phyloP scores from a whole-genome alignment of 2,329 filamentous ascomycete genomes.

The Aureobasidium subglaciale region DNA sequence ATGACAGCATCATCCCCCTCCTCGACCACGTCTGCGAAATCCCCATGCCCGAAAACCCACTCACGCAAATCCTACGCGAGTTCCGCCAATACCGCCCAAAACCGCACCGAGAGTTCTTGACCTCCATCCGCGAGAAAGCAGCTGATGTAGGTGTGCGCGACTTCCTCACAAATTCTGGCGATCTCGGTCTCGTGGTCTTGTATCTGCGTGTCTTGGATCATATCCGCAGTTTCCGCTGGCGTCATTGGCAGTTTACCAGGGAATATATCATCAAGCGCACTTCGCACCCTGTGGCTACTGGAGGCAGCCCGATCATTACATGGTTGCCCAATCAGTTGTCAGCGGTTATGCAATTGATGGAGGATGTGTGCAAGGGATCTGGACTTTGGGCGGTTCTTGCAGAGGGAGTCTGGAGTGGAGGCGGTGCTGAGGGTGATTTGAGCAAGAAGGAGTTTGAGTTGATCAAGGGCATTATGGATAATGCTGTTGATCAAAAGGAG shows the following conservation, averaged over 20 bases:
- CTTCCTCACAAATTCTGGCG: constrained; percentile 38
- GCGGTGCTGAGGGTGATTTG: constrained; percentile 14
- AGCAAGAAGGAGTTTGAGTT: constrained; percentile 15
- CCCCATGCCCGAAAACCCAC: constrained; percentile 78
- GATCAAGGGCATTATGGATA: constrained; percentile 37
- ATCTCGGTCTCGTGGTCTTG: constrained; percentile 20
- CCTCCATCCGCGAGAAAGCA: constrained; percentile 54
- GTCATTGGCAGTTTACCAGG: constrained; percentile 78
- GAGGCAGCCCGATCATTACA: constrained; percentile 74
- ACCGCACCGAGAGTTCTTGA: constrained; percentile 80
- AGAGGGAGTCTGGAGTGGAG: constrained; percentile 22
- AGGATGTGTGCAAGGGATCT: constrained; percentile 46
- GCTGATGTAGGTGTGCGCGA: constrained; percentile 49
- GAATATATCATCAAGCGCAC: constrained; percentile 80
- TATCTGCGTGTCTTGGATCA: constrained; percentile 56
- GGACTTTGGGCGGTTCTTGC: constrained; percentile 41
- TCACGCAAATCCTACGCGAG: constrained; percentile 80
- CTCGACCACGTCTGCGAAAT: constrained; percentile 83
- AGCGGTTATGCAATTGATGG: constrained; percentile 67
- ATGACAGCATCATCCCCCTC: constrained; percentile 84
- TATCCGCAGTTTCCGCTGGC: constrained; percentile 74
- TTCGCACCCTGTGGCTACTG: constrained; percentile 68
- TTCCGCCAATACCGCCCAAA: constrained; percentile 85
- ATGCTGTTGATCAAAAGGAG: constrained; percentile 15
- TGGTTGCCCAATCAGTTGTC: constrained; percentile 78